These are phyloP conservation scores for Aspergillus brunneoviolaceus DNA, from an alignment of 2,329 filamentous ascomycete genomes.

Conservation along the genomic window DNA sequence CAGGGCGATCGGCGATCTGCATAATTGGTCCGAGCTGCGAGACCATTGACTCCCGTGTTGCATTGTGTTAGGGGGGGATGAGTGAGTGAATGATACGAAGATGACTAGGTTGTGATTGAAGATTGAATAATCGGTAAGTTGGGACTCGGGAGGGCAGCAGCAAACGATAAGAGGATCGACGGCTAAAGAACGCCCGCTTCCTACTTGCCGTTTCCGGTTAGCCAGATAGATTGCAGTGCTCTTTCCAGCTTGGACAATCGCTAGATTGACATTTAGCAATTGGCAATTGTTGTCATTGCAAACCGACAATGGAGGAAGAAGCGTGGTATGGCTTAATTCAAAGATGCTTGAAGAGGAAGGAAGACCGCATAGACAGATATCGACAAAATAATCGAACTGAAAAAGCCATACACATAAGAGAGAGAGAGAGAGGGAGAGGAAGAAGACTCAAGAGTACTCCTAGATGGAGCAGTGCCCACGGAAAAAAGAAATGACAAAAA, in stretches of 20 bases:
- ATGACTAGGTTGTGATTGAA: too few species aligned
- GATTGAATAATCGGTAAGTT: background rate
- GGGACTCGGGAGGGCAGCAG: background rate
- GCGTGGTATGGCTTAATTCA: too few species aligned
- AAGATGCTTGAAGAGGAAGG: background rate
- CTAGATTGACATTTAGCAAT: too few species aligned
- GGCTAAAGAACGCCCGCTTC: background rate
- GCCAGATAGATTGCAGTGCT: too few species aligned
- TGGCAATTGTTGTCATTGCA: background rate
- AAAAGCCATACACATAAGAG: too few species aligned
- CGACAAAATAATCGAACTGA: too few species aligned
- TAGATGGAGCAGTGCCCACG: background rate
- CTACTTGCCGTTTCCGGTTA: background rate
- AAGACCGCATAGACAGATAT: background rate
- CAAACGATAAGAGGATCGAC: background rate
- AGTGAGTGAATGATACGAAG: too few species aligned
- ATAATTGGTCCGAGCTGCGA: background rate
- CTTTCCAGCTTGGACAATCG: too few species aligned
- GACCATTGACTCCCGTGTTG: background rate
- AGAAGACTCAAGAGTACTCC: too few species aligned
- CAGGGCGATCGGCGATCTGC: background rate
- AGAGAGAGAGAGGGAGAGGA: too few species aligned
- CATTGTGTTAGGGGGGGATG: background rate
- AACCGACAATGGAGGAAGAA: too few species aligned
- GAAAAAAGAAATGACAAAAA: background rate